Evolutionary conservation across 2,329 filamentous ascomycete species (phyloP), one percentile per base, ranked within the genome.

Genomic region (Pyrenochaeta sp.): DNA sequence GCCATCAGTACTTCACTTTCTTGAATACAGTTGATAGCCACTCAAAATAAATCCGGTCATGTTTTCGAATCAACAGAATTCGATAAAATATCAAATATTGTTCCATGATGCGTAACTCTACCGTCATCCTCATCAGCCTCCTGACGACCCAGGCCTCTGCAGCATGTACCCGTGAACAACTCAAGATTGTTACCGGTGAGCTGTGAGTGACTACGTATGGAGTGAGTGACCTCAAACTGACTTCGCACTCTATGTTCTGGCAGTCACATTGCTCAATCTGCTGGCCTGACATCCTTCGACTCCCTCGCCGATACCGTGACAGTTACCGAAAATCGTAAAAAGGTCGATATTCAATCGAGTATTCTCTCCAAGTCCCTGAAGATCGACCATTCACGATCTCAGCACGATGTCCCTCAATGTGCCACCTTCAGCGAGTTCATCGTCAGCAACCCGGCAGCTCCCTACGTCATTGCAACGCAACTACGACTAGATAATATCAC

Each of bases 351-450:
- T 27, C 51, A 49, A 9, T 53, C 49, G 5, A 51, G 62, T 29
- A 62, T 72, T 15, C 60, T 71, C 9, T 65, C 64, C 17, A 59
- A 65, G 12, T 45, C 67, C 12, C 50, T 70, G 20, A 65, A 56
- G 20, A 58, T 72, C 39, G 60, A 64, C 45, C 64, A 68, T 51
- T 58, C 60, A 32, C 62, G 67, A 21, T 60, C 58, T 35, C 67
- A 69, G 33, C 62, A 64, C 59, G 68, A 72, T 49, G 47, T 63
- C 3, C 33, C 58, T 1, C 62, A 66, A 49, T 72, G 68, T 52
- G 68, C 68, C 15, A 55, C 64, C 31, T 72, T 67, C 50, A 63
- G 52, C 56, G 69, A 72, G 46, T 54, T 64, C 59, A 70, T 72
- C 46, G 56, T 69, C 35, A 66, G 63, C 23, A 61, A 64, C 33